phyloP scores from a whole-genome alignment of 352 stramenopile genomes.

The Phytopythium oedochilum region DNA sequence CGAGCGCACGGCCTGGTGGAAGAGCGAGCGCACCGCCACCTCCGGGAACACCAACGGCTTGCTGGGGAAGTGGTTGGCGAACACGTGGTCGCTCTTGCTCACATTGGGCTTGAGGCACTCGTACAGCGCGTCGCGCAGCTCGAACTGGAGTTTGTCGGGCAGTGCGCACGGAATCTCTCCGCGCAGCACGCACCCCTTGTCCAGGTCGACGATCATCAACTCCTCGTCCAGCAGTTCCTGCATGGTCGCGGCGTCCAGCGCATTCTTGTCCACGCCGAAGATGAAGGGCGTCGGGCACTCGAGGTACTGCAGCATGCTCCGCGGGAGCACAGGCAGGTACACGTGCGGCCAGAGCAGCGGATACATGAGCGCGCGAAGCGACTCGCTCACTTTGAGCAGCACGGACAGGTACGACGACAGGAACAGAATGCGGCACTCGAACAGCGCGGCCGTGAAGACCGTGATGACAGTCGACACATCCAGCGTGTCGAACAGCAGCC shows the following conservation, averaged over 20 bases:
- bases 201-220: conserved; percentile 68
- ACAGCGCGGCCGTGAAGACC: conserved; percentile 71
- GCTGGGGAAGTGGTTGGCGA: conserved; percentile 59
- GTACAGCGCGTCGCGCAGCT: conserved; percentile 47
- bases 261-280: conserved; percentile 68
- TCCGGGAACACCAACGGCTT: conserved; percentile 74
- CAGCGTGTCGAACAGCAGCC: conserved; percentile 76
- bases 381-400: conserved; percentile 77
- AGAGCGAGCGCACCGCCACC: conserved; percentile 59
- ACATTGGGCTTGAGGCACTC: conserved; percentile 70
- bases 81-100: conserved; percentile 66
- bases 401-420: conserved; percentile 79
- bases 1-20: conserved; percentile 53
- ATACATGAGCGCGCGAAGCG: conserved; percentile 78
- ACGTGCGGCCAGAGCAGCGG: conserved; percentile 85
- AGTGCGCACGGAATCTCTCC: conserved; percentile 48
- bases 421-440: conserved; percentile 80
- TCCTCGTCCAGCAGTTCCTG: conserved; percentile 62
- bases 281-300: conserved; percentile 86
- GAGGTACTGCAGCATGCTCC: conserved; percentile 76
- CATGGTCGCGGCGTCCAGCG: conserved; percentile 49
- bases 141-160: conserved; percentile 38
- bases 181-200: conserved; percentile 52
- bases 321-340: conserved; percentile 78
- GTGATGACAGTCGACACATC: conserved; percentile 68